phyloP scores from a whole-genome alignment of 495 filamentous ascomycete genomes.

The Aspergillus kassunensis region DNA sequence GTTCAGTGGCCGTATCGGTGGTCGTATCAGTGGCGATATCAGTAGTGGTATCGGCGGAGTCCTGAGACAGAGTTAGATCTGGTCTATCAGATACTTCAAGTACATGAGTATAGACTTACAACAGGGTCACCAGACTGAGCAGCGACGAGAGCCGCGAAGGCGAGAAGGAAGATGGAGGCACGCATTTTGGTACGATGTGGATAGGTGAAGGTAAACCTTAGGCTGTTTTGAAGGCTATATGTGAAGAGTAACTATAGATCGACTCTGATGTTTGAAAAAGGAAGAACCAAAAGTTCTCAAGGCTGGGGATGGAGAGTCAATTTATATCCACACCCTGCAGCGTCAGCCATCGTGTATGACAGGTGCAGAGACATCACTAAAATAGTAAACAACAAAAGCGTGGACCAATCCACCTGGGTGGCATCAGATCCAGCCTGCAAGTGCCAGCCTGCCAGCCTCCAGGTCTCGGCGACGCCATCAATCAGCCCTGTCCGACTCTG shows the following conservation, averaged over 20 bases:
- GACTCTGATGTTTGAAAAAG: background rate
- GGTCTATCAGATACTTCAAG: too few species aligned
- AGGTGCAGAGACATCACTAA: constrained; percentile 17
- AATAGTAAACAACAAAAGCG: constrained; percentile 15
- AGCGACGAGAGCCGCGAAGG: constrained; percentile 39
- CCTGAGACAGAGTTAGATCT: background rate
- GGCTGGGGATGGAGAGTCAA: constrained; percentile 9
- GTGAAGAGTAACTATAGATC: constrained; percentile 9
- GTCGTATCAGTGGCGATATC: constrained; percentile 18
- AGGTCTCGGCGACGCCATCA: background rate
- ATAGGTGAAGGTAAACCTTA: background rate
- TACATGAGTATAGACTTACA: constrained; percentile 17
- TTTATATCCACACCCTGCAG: constrained; percentile 19
- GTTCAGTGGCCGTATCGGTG: constrained; percentile 22
- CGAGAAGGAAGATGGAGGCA: constrained; percentile 35
- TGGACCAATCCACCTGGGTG: background rate
- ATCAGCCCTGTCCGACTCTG: constrained; percentile 21
- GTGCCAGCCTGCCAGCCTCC: background rate
- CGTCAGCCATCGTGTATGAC: constrained; percentile 14
- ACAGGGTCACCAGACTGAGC: constrained; percentile 22
- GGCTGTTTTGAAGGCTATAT: background rate
- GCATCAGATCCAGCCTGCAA: background rate
- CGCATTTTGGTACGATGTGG: constrained; percentile 33
- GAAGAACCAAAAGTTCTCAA: constrained; percentile 2
- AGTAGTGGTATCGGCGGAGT: constrained; percentile 8